Conservation (phyloP, 352 stramenopile genomes). For the Phytophthora syringae region DNA sequence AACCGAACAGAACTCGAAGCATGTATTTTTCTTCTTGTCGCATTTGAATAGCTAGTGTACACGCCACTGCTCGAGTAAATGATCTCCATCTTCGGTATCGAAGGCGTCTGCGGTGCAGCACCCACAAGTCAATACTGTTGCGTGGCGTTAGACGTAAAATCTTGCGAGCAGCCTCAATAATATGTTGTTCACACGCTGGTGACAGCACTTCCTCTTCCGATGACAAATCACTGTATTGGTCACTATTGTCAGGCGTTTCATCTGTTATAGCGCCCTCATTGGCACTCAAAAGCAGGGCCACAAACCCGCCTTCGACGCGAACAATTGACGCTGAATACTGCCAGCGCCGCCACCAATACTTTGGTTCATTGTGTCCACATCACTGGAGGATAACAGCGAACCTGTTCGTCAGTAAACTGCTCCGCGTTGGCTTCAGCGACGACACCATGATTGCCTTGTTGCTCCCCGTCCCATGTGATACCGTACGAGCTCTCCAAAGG, state of each 20-base stretch:
- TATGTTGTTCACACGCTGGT: neutral
- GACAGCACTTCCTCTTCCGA: neutral
- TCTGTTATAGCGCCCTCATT: neutral
- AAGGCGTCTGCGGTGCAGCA: neutral
- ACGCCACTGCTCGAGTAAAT: neutral
- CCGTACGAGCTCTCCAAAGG: neutral
- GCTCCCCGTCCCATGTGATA: neutral
- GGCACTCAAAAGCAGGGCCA: neutral
- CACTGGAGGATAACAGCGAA: neutral
- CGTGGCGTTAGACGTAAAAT: neutral
- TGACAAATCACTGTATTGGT: neutral
- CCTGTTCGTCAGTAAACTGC: too few relatives aligned
- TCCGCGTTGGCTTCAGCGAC: too few relatives aligned
- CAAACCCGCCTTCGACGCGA: neutral
- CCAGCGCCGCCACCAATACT: neutral
- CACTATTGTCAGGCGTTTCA: neutral
- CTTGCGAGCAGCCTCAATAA: neutral
- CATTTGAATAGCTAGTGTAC: constrained; percentile 14
- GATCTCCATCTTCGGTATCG: neutral
- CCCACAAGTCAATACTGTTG: constrained; percentile 1
- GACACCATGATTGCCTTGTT: too few relatives aligned
- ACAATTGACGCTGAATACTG: neutral
- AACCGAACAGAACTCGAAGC: neutral
- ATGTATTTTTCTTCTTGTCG: constrained; percentile 10
- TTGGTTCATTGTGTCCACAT: neutral